A percentile compares a stretch with the other conserved stretches of the same genome.
Evolutionary conservation across 2,329 filamentous ascomycete species (phyloP).

Genomic region (Aspergillus terreus): DNA sequence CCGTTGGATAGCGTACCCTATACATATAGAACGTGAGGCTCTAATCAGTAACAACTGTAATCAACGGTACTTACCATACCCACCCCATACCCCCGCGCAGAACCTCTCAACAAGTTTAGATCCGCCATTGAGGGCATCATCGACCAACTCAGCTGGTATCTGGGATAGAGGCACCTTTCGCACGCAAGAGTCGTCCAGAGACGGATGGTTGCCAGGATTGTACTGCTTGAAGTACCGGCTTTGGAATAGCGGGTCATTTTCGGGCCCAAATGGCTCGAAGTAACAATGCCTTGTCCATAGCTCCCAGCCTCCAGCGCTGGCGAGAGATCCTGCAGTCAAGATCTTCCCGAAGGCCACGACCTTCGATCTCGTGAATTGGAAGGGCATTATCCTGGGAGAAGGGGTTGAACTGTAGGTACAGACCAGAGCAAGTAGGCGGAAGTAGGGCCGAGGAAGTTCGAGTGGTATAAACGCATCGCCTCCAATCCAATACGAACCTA

Average conservation of each 20-base stretch:
- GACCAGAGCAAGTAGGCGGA: neutral
- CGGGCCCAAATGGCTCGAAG: constrained; percentile 3
- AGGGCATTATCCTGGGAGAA: neutral
- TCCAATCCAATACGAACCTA: neutral
- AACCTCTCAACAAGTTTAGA: neutral
- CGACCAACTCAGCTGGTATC: neutral
- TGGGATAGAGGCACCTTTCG: neutral
- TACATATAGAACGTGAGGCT: neutral
- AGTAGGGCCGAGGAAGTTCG: neutral
- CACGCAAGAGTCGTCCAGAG: constrained; percentile 1
- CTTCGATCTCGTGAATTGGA: neutral
- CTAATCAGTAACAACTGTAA: too few species aligned
- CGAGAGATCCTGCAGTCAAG: neutral
- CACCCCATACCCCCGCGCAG: constrained; percentile 1
- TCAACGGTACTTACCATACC: neutral
- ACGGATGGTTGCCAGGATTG: neutral
- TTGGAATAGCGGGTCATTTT: neutral
- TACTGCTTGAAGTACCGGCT: neutral
- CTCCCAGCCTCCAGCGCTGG: neutral
- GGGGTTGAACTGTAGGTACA: neutral
- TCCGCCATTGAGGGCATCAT: neutral
- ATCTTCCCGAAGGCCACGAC: neutral
- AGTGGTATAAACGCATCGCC: neutral
- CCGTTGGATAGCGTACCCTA: constrained; percentile 2
- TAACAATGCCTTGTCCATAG: neutral